These are phyloP conservation scores for Piromyces finnis DNA, from an alignment of 192 early-diverging fungal genomes.

Conservation along the genomic window DNA sequence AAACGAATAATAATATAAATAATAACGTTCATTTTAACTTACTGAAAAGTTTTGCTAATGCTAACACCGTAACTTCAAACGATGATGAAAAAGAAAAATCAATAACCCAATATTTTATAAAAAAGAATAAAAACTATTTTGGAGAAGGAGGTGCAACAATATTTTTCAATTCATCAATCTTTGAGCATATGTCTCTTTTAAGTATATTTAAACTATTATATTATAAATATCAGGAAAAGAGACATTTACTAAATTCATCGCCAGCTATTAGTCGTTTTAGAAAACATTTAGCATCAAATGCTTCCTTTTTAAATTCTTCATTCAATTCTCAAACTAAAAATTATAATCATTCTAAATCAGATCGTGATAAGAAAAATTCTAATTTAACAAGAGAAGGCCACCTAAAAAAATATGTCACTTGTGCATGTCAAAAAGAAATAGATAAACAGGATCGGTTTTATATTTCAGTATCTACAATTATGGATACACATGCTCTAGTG, in stretches of 20 bases:
- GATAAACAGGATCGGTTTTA: not conserved
- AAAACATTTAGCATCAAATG: not conserved
- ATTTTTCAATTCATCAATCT: not conserved
- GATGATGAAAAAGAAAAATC: not conserved
- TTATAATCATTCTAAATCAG: not conserved
- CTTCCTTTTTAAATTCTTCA: not conserved
- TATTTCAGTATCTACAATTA: not conserved
- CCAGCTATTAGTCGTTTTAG: not conserved
- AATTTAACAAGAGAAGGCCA: not conserved
- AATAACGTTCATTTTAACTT: not conserved
- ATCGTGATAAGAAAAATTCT: not conserved
- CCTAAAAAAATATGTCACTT: not conserved
- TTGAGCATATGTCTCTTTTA: not conserved
- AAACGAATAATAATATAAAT: not conserved
- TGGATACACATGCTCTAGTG: not conserved
- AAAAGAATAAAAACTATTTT: not conserved
- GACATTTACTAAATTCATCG: not conserved
- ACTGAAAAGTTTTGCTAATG: too few relatives aligned
- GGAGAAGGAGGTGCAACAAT: not conserved
- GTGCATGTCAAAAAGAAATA: not conserved
- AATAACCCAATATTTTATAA: not conserved
- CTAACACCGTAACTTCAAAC: too few relatives aligned
- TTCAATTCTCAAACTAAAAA: not conserved
- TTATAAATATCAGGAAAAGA: not conserved
- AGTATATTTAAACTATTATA: not conserved